These are phyloP conservation scores for Paecilomyces sp. DNA, from an alignment of 2,329 filamentous ascomycete genomes.

Conservation along the genomic window DNA sequence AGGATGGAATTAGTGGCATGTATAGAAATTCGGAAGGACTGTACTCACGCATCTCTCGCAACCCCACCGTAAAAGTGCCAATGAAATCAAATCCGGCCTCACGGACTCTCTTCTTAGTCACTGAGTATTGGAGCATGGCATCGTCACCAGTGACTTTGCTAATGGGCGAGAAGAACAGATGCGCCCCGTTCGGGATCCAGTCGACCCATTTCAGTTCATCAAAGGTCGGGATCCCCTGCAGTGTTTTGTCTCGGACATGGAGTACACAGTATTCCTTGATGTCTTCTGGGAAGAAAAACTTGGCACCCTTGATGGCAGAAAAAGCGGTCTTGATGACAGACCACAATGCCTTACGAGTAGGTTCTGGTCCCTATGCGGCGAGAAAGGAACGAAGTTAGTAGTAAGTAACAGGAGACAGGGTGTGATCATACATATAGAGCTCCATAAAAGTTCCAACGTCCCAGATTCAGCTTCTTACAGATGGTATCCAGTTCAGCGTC, in stretches of 20 bases:
- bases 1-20: not conserved
- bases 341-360: slow-evolving; percentile 25
- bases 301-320: slow-evolving; percentile 32
- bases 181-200: slow-evolving; percentile 47
- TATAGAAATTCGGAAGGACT: not conserved
- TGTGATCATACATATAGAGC: slow-evolving; percentile 19
- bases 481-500: slow-evolving; percentile 37
- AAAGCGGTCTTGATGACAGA: slow-evolving; percentile 40
- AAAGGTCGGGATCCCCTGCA: slow-evolving; percentile 17
- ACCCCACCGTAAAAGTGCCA: slow-evolving; percentile 44
- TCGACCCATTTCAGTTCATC: slow-evolving; percentile 39
- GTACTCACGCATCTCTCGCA: slow-evolving; percentile 42
- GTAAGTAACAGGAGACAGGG: not conserved
- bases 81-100: slow-evolving; percentile 46
- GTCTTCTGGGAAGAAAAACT: slow-evolving; percentile 38
- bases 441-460: slow-evolving; percentile 47
- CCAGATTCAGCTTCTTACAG: slow-evolving; percentile 33
- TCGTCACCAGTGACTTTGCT: slow-evolving; percentile 43
- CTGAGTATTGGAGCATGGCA: slow-evolving; percentile 37
- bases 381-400: not conserved
- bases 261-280: slow-evolving; percentile 22
- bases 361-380: slow-evolving; percentile 21
- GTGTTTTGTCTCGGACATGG: slow-evolving; percentile 19
- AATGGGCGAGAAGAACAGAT: slow-evolving; percentile 49
- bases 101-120: slow-evolving; percentile 32